Evolutionary conservation across 2,329 filamentous ascomycete species (phyloP), one percentile per base, ranked within the genome.

Genomic region (Colletotrichum navitas): DNA sequence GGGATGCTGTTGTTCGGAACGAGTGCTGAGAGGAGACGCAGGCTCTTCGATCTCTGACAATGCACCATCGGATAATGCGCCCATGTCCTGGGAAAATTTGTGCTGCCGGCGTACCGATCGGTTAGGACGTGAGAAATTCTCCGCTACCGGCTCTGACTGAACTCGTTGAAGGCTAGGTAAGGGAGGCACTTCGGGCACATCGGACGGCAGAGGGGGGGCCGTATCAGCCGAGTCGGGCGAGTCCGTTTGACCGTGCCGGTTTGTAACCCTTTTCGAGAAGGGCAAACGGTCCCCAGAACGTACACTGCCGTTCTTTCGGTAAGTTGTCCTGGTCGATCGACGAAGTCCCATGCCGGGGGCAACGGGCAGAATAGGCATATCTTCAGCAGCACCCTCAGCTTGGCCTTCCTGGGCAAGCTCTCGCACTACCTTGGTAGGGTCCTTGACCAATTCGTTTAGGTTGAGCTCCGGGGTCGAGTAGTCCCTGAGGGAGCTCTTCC

Each of bases 291-390:
- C 93, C 32, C 93, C 92, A 75, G 91, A 93, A 62, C 93, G 91
- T 73, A 97, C 81, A 83, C 95, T 98, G 43, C 95, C 95, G 69
- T 93, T 87, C 76, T 90, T 94, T 76, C 95, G 87, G 80, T 98
- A 98, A 34, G 93, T 95, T 6, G 96, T 99, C 66, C 94, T 89
- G 26, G 94, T 99, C 16, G 96, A 98, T 73, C 96, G 90, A 76
- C 96, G 92, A 60, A 99, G 84, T 41, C 94, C 93, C 80, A 92
- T 90, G 4, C 94, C 94, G 1, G 91, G 90, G 26, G 92, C 90
- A 68, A 92, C 89, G 1, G 94, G 93, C 52, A 98, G 84, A 74
- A 98, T 97, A 8, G 95, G 94, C 84, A 93, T 91, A 78, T 98
- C 95, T 51, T 94, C 93, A 76, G 77, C 76, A 78, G 81, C 76